Base-by-base conservation (phyloP, 176 grass and related monocot genomes). In the Luzula sylvatica region DNA sequence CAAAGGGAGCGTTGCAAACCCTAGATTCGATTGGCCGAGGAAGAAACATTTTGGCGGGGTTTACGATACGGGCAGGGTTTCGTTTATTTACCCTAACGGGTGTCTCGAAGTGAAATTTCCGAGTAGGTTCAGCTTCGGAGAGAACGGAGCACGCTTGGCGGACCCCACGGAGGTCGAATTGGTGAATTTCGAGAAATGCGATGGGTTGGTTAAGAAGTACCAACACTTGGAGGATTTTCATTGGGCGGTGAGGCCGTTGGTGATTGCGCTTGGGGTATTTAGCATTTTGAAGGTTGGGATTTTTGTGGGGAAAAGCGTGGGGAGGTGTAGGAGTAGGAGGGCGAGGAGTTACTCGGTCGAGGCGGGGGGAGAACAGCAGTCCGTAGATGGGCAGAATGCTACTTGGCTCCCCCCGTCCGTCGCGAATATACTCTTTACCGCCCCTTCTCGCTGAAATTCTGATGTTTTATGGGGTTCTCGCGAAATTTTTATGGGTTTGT, bases 221-320 rank as follows among this genome's bases (percentile, higher is more conserved):
- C 72, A 83, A 46, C 93, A 98, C 69, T 82, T 98, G 0, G 86
- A 98, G 56, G 86, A 98, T 52, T 92, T 87, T 48, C 93, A 98
- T 41, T 98, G 93, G 93, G 81, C 56, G 1, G 72, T 98, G 3
- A 78, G 86, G 78, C 93, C 93, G 2, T 75, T 98, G 35, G 67
- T 87, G 58, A 76, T 87, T 7, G 75, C 75, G 8, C 26, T 98
- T 23, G 86, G 93, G 16, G 71, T 90, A 52, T 87, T 98, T 38
- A 78, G 85, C 2, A 68, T 75, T 29, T 44, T 90, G 45, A 90
- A 73, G 49, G 27, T 98, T 49, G 93, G 93, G 2, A 43, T 80
- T 7, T 83, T 77, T 41, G 59, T 86, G 4, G 78, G 77, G 5
- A 82, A 85, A 27, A 74, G 50, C 42, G 50, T 83, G 25, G 20